Base-by-base conservation (phyloP, 192 early-diverging fungal species). In the Coemansia sp. region DNA sequence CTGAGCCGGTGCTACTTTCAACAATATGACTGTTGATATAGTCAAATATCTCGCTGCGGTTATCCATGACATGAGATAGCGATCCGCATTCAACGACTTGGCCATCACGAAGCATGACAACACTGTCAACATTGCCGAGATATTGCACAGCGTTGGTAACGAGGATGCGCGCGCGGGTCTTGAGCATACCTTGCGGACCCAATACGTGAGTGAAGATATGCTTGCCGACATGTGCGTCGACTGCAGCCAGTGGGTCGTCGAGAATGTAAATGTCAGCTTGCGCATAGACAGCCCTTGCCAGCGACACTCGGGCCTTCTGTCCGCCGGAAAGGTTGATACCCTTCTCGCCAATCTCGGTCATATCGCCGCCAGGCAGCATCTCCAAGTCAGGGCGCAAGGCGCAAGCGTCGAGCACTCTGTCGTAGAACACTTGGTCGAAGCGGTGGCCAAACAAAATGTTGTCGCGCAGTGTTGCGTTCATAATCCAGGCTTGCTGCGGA, bases 221-320 rank as follows among this genome's bases (percentile, higher is more conserved):
- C 38, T 82, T 76, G 15, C 65, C 64, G 57, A 55, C 68, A 44
- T 88, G 86, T 10, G 88, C 82, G 51, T 88, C 89, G 3, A 90
- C 87, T 21, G 92, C 90, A 36, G 90, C 78, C 44, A 92, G 78
- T 15, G 90, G 89, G 46, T 94, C 91, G 63, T 92, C 92, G 19
- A 93, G 72, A 1, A 92, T 75, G 41, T 87, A 86, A 0, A 91
- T 72, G 41, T 92, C 89, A 6, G 87, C 86, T 11, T 88, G 77
- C 29, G 84, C 57, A 61, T 90, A 91, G n/a, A 89, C 82, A 1
- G 89, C 89, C 42, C 92, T 79, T 0, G 91, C 91, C 14, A 90
- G 69, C 6, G 86, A 85, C 15, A 93, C 84, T 36, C 91, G 84
- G 4, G 88, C 85, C 69, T 86, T 88, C 41, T 90, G 87, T 55